These are phyloP conservation scores for Fusarium azukiicola DNA, from an alignment of 2,329 filamentous ascomycete genomes.

Conservation along the genomic window DNA sequence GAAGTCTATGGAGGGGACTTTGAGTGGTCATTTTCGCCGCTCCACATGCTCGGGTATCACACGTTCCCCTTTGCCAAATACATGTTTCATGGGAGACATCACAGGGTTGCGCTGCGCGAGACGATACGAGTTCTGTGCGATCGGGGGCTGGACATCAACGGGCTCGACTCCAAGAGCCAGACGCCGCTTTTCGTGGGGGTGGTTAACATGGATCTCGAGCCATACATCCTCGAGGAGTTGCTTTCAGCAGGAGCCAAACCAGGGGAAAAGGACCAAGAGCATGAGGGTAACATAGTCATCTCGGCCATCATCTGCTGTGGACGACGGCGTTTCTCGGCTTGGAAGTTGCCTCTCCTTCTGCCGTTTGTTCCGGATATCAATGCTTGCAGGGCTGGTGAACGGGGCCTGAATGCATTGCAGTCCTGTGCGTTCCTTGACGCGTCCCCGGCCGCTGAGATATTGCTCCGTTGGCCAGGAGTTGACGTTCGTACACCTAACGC, in stretches of 20 bases:
- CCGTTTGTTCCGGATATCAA: background rate
- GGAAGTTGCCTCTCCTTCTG: background rate
- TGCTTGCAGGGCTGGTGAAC: background rate
- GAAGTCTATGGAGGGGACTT: conserved; percentile 6
- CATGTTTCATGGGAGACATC: background rate
- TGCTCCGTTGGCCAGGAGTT: background rate
- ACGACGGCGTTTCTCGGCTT: background rate
- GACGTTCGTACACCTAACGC: background rate
- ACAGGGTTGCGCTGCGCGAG: background rate
- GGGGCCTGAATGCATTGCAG: background rate
- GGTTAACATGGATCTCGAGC: conserved; percentile 14
- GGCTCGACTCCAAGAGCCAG: background rate
- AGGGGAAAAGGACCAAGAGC: background rate
- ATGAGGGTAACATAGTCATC: background rate
- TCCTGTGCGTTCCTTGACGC: conserved; percentile 1
- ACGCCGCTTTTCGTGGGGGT: background rate
- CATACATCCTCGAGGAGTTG: conserved; percentile 18
- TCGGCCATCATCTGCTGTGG: background rate
- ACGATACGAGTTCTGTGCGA: background rate
- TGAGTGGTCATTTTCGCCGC: conserved; percentile 1
- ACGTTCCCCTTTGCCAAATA: conserved; percentile 9
- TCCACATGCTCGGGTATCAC: conserved; percentile 14
- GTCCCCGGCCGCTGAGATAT: background rate
- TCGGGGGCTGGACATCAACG: conserved; percentile 18
- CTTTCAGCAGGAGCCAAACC: background rate